These are phyloP conservation scores for Metarhizium anisopliae DNA, from an alignment of 2,329 filamentous ascomycete genomes.

Conservation along the genomic window DNA sequence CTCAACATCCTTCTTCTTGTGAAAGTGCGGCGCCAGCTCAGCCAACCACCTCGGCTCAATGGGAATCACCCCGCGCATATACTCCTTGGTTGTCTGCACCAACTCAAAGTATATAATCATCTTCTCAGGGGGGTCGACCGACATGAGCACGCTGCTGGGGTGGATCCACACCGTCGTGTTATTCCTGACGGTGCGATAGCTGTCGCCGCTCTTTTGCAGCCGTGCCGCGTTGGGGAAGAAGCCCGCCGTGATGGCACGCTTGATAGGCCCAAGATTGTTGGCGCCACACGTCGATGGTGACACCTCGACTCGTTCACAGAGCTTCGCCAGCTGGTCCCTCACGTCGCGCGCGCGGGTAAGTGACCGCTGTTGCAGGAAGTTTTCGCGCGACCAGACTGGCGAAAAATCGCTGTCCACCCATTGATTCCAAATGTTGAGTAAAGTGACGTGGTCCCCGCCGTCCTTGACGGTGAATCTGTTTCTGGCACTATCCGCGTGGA, in stretches of 20 bases:
- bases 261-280: slow-evolving; percentile 64
- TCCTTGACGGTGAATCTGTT: slow-evolving; percentile 84
- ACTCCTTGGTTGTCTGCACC: slow-evolving; percentile 80
- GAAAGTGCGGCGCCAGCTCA: slow-evolving; percentile 88
- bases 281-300: slow-evolving; percentile 59
- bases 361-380: slow-evolving; percentile 88
- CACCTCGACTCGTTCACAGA: slow-evolving; percentile 91
- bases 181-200: slow-evolving; percentile 87
- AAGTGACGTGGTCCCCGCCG: slow-evolving; percentile 79
- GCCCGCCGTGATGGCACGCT: slow-evolving; percentile 79
- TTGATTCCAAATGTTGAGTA: slow-evolving; percentile 91
- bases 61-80: slow-evolving; percentile 81
- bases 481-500: slow-evolving; percentile 85
- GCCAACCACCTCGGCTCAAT: slow-evolving; percentile 77
- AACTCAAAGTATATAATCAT: slow-evolving; percentile 85
- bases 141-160: slow-evolving; percentile 73
- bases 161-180: slow-evolving; percentile 87
- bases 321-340: slow-evolving; percentile 80
- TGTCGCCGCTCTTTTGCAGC: slow-evolving; percentile 73
- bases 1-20: slow-evolving; percentile 86
- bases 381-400: slow-evolving; percentile 80
- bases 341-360: slow-evolving; percentile 84
- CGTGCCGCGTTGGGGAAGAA: slow-evolving; percentile 92
- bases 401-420: slow-evolving; percentile 91
- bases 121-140: slow-evolving; percentile 64